Evolutionary conservation across 176 grass and related monocot species (phyloP).

Genomic region (Rhynchospora breviuscula): DNA sequence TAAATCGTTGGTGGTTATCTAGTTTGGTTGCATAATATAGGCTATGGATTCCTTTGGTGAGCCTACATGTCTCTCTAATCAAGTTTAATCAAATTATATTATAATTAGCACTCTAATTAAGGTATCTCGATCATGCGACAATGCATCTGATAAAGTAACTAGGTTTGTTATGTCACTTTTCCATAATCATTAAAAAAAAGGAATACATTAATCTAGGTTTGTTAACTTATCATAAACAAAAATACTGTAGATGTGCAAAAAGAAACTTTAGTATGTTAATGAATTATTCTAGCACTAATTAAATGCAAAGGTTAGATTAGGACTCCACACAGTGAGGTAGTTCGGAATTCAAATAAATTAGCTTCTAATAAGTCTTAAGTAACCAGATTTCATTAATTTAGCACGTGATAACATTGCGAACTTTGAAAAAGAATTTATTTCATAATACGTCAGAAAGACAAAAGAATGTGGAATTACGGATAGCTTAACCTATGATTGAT

Average conservation of each 20-base stretch:
- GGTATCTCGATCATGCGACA: background rate
- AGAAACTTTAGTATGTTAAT: background rate
- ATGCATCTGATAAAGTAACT: background rate
- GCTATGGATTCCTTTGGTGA: conserved; percentile 24
- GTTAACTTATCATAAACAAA: background rate
- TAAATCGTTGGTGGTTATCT: conserved; percentile 4
- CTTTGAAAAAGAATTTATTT: background rate
- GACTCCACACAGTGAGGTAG: background rate
- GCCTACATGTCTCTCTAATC: conserved; percentile 11
- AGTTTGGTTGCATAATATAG: background rate
- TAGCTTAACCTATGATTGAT: background rate
- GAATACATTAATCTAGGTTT: background rate
- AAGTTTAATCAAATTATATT: background rate
- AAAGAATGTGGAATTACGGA: background rate
- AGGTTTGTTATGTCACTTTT: background rate
- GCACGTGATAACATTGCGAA: background rate
- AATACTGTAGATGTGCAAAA: background rate
- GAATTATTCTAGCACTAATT: background rate
- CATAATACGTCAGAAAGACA: background rate
- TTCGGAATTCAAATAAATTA: background rate
- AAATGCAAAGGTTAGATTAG: background rate
- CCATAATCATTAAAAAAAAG: background rate
- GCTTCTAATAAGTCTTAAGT: background rate
- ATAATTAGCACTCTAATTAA: background rate
- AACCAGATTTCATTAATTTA: background rate